Evolutionary conservation across 2,329 filamentous ascomycete species (phyloP), one percentile per base, ranked within the genome.

Genomic region (Cercospora janseana): DNA sequence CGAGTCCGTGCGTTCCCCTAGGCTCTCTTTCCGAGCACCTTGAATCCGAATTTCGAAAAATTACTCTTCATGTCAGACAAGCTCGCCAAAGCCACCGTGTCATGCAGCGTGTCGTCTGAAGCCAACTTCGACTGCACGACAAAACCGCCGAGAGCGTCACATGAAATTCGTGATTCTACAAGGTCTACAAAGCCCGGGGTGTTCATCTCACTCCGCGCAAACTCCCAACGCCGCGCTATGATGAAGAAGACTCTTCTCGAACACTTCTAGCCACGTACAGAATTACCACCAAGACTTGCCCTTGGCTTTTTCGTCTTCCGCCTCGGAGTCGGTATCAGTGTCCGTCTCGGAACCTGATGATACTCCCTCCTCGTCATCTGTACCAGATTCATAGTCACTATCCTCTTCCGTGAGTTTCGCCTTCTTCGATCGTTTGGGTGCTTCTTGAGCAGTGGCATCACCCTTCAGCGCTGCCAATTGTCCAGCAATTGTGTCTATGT

Each of bases 241-340:
- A 16, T 47, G n/a, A 40, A 26, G 35, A 40, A 13, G 26, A 20
- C 20, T 24, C 26, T 40, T 20, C 7, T n/a, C n/a, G n/a, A n/a
- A n/a, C n/a, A n/a, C n/a, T n/a, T n/a, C n/a, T n/a, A n/a, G n/a
- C n/a, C n/a, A n/a, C n/a, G n/a, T n/a, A n/a, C n/a, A 21, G 24
- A 13, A 31, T 26, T 40, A 47, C 44, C 44, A 47, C 44, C 44
- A 47, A 13, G 44, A 47, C 32, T 47, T 47, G 44, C 44, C 44
- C 48, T 55, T 57, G 28, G 46, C 24, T 15, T 49, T 45, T 35
- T 52, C 54, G n/a, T 56, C 57, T 40, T 86, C 83, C 52, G 85
- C 85, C 54, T 94, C 88, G 12, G 85, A 89, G 57, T 88, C 86
- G 56, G 88, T 94, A 74, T 94, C 89, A 16, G 79, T 81, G 61